Conservation (phyloP, 1,284 basidiomycete species). For the Leccinum subrobustum region DNA sequence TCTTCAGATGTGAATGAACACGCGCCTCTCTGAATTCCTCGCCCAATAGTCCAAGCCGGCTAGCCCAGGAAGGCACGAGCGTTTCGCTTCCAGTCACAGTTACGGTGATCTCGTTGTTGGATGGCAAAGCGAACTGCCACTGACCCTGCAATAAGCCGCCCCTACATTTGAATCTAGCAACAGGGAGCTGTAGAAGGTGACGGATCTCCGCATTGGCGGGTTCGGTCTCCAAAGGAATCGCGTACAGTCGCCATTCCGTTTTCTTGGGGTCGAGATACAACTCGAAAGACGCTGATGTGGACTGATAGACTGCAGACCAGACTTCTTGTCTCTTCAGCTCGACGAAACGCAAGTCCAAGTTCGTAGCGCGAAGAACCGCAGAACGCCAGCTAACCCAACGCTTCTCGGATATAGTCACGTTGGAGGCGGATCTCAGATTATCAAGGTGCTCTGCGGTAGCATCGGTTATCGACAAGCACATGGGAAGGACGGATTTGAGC, state of each 20-base stretch:
- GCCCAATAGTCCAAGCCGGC: slow-evolving; percentile 73
- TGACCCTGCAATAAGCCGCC: slow-evolving; percentile 63
- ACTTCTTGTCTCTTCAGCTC: slow-evolving; percentile 84
- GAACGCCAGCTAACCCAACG: slow-evolving; percentile 69
- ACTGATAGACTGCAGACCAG: slow-evolving; percentile 84
- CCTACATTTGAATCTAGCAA: slow-evolving; percentile 71
- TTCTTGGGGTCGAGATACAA: slow-evolving; percentile 74
- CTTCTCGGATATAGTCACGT: slow-evolving; percentile 44
- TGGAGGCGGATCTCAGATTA: slow-evolving; percentile 45
- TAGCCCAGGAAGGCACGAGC: slow-evolving; percentile 83
- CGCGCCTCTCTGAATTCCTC: slow-evolving; percentile 64
- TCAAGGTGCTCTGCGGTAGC: slow-evolving; percentile 57
- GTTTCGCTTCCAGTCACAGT: slow-evolving; percentile 68
- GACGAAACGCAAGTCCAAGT: slow-evolving; percentile 78
- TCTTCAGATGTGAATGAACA: slow-evolving; percentile 66
- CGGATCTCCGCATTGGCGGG: slow-evolving; percentile 84
- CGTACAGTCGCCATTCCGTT: slow-evolving; percentile 87
- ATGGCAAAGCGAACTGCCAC: slow-evolving; percentile 86
- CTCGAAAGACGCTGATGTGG: slow-evolving; percentile 70
- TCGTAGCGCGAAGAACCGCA: slow-evolving; percentile 64
- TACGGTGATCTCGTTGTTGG: slow-evolving; percentile 52
- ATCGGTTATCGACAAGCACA: slow-evolving; percentile 71
- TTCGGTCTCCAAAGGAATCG: slow-evolving; percentile 62
- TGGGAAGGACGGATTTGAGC: slow-evolving; percentile 83
- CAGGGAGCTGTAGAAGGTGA: slow-evolving; percentile 68